phyloP scores from a whole-genome alignment of 2,329 filamentous ascomycete species.

The Exophiala lecanii-corni region DNA sequence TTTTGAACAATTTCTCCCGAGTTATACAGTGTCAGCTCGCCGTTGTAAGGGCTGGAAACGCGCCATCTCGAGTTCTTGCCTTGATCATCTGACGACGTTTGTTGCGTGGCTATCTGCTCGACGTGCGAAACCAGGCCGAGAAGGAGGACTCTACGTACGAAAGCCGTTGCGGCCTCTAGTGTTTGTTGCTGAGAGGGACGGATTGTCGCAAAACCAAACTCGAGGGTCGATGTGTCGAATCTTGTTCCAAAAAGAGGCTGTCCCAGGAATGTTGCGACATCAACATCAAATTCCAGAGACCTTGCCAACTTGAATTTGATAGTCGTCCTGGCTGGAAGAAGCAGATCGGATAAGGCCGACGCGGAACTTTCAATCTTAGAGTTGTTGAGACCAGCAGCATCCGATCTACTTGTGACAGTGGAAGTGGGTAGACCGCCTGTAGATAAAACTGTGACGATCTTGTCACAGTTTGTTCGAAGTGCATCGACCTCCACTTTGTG shows the following conservation, averaged over 20 bases:
- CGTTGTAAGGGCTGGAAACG: constrained; percentile 15
- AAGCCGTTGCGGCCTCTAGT: constrained; percentile 8
- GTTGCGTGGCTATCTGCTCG: constrained; percentile 3
- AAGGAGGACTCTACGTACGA: constrained; percentile 9
- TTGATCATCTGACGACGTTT: neutral
- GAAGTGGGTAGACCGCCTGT: constrained; percentile 15
- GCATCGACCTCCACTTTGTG: constrained; percentile 39
- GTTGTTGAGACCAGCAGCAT: constrained; percentile 1
- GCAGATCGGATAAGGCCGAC: constrained; percentile 12
- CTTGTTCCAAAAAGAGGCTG: constrained; percentile 22
- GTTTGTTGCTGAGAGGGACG: constrained; percentile 13
- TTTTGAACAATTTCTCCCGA: constrained; percentile 12
- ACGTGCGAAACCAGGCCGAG: constrained; percentile 14
- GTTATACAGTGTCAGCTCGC: constrained; percentile 14
- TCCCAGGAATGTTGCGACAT: constrained; percentile 20
- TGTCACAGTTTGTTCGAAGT: constrained; percentile 30
- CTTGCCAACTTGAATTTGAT: constrained; percentile 17
- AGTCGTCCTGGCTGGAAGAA: constrained; percentile 14
- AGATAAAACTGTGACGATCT: constrained; percentile 20
- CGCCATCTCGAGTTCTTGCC: constrained; percentile 4
- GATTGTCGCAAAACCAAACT: constrained; percentile 16
- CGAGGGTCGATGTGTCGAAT: constrained; percentile 18
- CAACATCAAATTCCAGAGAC: constrained; percentile 12
- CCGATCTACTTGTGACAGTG: constrained; percentile 8
- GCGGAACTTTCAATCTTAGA: constrained; percentile 9